Evolutionary conservation across 2,329 filamentous ascomycete genomes (phyloP).

Genomic region (Phaeosphaeria sp.): DNA sequence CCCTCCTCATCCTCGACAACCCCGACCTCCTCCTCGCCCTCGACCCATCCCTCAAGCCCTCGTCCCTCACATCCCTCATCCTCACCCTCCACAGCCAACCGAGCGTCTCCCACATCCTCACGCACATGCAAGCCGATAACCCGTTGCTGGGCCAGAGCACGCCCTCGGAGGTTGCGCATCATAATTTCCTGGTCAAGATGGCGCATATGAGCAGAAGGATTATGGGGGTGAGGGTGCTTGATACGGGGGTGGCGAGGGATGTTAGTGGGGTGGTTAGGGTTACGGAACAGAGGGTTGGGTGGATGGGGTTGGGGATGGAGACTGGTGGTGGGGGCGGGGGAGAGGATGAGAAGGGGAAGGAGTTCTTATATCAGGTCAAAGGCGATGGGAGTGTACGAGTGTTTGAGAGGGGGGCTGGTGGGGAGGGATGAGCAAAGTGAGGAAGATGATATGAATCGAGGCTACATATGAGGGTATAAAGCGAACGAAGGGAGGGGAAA

Average conservation of each 20-base stretch:
- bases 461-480: conserved; percentile 12
- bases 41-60: conserved; percentile 25
- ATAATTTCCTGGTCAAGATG: conserved; percentile 69
- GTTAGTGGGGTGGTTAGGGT: conserved; percentile 87
- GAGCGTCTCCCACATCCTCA: conserved; percentile 68
- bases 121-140: conserved; percentile 76
- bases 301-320: conserved; percentile 35
- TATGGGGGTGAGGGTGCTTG: conserved; percentile 75
- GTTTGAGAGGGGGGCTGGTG: conserved; percentile 75
- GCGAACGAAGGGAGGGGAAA: not conserved
- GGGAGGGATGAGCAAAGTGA: conserved; percentile 16
- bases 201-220: conserved; percentile 79
- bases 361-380: conserved; percentile 81
- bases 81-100: conserved; percentile 50
- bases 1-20: conserved; percentile 54
- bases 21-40: conserved; percentile 54
- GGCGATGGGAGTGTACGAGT: conserved; percentile 81
- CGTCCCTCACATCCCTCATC: conserved; percentile 33
- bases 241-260: conserved; percentile 88
- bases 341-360: conserved; percentile 60
- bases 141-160: conserved; percentile 65
- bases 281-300: conserved; percentile 55
- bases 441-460: not conserved
- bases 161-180: conserved; percentile 39
- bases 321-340: conserved; percentile 27